Evolutionary conservation across 805 yeast species (phyloP), one percentile per base, ranked within the genome.

Genomic region (Soucietia sequanensis): DNA sequence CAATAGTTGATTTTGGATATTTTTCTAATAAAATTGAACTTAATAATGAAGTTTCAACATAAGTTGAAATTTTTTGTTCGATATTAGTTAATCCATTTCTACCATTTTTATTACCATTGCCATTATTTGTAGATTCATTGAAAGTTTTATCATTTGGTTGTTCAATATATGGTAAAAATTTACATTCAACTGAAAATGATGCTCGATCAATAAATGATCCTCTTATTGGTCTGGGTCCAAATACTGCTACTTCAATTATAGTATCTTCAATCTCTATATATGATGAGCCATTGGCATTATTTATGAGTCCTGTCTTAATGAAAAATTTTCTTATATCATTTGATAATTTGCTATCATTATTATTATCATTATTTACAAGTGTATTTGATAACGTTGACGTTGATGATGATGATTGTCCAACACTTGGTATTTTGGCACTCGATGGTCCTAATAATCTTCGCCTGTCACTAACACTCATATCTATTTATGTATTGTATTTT

Each of bases 1-100:
- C 93, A 38, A 91, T 86, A 13, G 90, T 80, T 2, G 96, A 85
- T 58, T 91, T 91, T 4, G 98, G 97, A 56, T 93, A 93, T 42
- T 81, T 80, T 10, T 76, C 76, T 22, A 87, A 63, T 13, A 81
- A 46, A 2, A 84, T 67, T 1, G 80, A 59, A 6, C 82, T 75
- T 16, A 70, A 54, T 12, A 80, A 51, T 26, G 81, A 59, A 4
- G 80, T 66, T 35, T 74, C 72, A 6, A 81, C 57, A 39, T 70
- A 77, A 12, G 74, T 66, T n/a, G 76, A 59, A 48, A 74, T 55
- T 49, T 76, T 56, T 56, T 76, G 68, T 58, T 73, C 76, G 41
- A 62, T 46, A 21, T 47, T 54, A 8, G 68, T 56, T 37, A 60
- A 55, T 10, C 65, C 65, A 12, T 62, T 49, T 27, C 61, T 60